Conservation (phyloP, 768 basidiomycete species). For the Pleurotus ostreatus region DNA sequence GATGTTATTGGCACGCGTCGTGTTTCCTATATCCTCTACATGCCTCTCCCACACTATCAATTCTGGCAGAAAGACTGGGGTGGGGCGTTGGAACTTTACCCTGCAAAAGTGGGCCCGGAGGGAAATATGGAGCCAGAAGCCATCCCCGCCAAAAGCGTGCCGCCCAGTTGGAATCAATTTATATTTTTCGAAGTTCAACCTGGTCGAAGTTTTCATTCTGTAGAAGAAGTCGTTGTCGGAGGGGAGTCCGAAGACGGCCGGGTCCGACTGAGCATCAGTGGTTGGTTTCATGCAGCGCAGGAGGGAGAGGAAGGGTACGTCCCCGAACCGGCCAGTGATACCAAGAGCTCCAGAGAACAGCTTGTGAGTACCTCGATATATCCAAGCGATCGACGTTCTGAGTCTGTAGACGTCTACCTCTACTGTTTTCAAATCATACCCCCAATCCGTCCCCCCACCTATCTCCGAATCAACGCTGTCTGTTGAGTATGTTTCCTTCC, state of each 20-base stretch:
- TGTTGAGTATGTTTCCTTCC: constrained; percentile 61
- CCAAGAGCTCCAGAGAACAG: constrained; percentile 87
- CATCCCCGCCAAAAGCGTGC: constrained; percentile 61
- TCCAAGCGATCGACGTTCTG: constrained; percentile 1
- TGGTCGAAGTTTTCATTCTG: constrained; percentile 92
- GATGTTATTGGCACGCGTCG: constrained; percentile 94
- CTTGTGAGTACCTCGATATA: constrained; percentile 55
- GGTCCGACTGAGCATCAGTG: constrained; percentile 83
- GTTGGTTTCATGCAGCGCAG: constrained; percentile 95
- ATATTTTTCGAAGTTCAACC: constrained; percentile 92
- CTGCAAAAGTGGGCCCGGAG: constrained; percentile 54
- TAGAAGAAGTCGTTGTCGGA: constrained; percentile 92
- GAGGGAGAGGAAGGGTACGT: constrained; percentile 88
- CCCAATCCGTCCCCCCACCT: constrained; percentile 40
- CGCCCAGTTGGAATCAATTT: constrained; percentile 87
- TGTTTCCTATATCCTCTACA: constrained; percentile 95
- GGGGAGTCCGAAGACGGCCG: constrained; percentile 62
- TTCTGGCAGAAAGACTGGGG: constrained; percentile 90
- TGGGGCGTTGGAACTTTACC: constrained; percentile 92
- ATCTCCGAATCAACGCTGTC: constrained; percentile 52
- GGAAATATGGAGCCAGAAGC: constrained; percentile 67
- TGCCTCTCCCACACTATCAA: constrained; percentile 72
- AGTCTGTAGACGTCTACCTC: constrained; percentile 53
- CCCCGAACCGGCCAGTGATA: constrained; percentile 39
- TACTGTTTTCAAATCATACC: constrained; percentile 55